Conservation (phyloP, 805 yeast species). For the Limtongia smithiae region DNA sequence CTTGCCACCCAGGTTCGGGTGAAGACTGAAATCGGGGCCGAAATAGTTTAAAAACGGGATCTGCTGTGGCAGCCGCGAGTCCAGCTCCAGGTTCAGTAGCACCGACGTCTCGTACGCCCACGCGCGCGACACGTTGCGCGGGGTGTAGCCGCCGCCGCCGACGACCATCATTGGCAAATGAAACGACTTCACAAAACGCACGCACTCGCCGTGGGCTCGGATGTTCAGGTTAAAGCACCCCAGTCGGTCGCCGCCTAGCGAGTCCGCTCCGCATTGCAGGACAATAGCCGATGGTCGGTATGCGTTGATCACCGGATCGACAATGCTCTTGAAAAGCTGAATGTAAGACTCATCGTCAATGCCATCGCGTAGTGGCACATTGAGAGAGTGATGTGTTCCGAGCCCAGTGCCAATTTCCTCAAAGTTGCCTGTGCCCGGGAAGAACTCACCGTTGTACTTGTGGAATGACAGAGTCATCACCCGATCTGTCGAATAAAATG, state of each 20-base stretch:
- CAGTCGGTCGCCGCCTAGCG: slow-evolving; percentile 88
- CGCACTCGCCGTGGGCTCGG: slow-evolving; percentile 96
- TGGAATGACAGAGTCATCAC: slow-evolving; percentile 90
- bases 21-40: slow-evolving; percentile 87
- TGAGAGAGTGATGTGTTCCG: slow-evolving; percentile 79
- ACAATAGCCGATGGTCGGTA: slow-evolving; percentile 95
- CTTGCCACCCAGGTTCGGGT: slow-evolving; percentile 74
- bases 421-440: slow-evolving; percentile 89
- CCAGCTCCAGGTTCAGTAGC: slow-evolving; percentile 71
- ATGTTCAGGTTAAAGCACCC: slow-evolving; percentile 95
- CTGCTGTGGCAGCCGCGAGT: slow-evolving; percentile 67
- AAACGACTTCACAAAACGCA: slow-evolving; percentile 77
- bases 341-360: slow-evolving; percentile 81
- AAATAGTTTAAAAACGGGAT: slow-evolving; percentile 78
- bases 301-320: slow-evolving; percentile 81
- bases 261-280: slow-evolving; percentile 98
- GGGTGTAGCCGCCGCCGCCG: slow-evolving; percentile 99
- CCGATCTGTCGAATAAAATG: slow-evolving; percentile 84
- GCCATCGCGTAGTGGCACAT: slow-evolving; percentile 87
- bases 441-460: slow-evolving; percentile 82
- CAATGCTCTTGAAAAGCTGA: slow-evolving; percentile 62
- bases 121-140: slow-evolving; percentile 90
- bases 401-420: slow-evolving; percentile 76
- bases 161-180: slow-evolving; percentile 87
- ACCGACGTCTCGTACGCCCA: slow-evolving; percentile 95